These are phyloP conservation scores for Puccinia horiana DNA, from an alignment of 1,284 basidiomycete species.

Conservation along the genomic window DNA sequence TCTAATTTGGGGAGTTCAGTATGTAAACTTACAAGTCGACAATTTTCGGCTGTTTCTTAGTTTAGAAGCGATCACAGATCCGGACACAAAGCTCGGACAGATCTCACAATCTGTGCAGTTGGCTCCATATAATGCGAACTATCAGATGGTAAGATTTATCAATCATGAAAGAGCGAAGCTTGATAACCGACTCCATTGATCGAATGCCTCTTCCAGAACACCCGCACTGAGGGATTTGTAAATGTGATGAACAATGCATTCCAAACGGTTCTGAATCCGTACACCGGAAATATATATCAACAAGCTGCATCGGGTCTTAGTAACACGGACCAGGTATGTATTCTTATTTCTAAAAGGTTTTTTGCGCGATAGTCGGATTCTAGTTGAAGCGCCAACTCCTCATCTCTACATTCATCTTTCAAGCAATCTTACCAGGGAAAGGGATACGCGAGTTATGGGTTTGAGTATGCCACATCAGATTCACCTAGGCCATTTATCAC, in stretches of 20 bases:
- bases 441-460: slow-evolving; percentile 67
- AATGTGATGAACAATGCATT: slow-evolving; percentile 41
- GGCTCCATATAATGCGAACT: slow-evolving; percentile 58
- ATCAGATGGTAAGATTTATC: slow-evolving; percentile 53
- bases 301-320: slow-evolving; percentile 56
- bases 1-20: background rate
- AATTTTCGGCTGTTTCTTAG: background rate
- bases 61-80: slow-evolving; percentile 55
- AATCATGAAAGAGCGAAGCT: slow-evolving; percentile 33
- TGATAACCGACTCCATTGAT: slow-evolving; percentile 54
- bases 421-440: slow-evolving; percentile 60
- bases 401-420: background rate
- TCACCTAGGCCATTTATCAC: slow-evolving; percentile 35
- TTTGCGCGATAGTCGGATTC: background rate
- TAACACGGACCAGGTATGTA: slow-evolving; percentile 51
- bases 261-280: slow-evolving; percentile 53
- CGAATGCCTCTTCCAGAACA: slow-evolving; percentile 20
- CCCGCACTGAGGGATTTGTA: slow-evolving; percentile 49
- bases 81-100: slow-evolving; percentile 52
- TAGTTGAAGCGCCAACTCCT: slow-evolving; percentile 45
- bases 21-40: background rate
- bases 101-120: slow-evolving; percentile 59
- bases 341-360: too few relatives aligned
- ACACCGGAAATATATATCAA: slow-evolving; percentile 56
- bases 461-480: slow-evolving; percentile 61